Percentiles rank a stretch among this genome's conserved stretches.
phyloP scores from a whole-genome alignment of 352 stramenopile genomes.

The Phytopythium ostracodes region DNA sequence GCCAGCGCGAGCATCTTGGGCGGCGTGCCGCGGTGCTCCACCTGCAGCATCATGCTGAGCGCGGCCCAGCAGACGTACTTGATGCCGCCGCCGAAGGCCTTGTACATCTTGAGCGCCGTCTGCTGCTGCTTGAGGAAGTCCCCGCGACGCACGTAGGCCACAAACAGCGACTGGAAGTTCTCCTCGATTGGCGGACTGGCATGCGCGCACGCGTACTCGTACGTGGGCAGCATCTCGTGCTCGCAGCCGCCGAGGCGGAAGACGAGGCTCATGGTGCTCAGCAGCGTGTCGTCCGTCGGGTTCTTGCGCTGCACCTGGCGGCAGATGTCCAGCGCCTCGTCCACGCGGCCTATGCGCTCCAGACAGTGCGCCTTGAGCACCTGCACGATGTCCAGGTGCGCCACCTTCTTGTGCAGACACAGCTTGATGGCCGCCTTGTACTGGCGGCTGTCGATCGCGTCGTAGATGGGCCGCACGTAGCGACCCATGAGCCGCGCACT shows the following conservation, averaged over 20 bases:
- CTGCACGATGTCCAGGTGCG: constrained; percentile 72
- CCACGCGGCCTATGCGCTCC: constrained; percentile 60
- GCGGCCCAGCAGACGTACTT: constrained; percentile 84
- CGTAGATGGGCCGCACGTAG: constrained; percentile 83
- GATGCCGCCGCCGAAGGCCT: constrained; percentile 50
- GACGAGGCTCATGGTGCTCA: constrained; percentile 84
- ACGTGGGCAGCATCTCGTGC: constrained; percentile 76
- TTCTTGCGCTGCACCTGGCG: constrained; percentile 53
- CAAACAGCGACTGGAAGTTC: constrained; percentile 67
- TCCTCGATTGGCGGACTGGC: constrained; percentile 57
- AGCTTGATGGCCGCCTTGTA: constrained; percentile 85
- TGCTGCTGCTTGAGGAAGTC: constrained; percentile 86
- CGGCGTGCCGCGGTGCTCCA: constrained; percentile 57
- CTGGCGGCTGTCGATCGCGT: constrained; percentile 74
- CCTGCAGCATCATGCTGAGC: constrained; percentile 81
- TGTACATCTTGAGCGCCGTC: constrained; percentile 85
- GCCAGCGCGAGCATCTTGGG: constrained; percentile 73
- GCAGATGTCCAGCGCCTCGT: constrained; percentile 74
- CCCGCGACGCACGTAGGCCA: constrained; percentile 52
- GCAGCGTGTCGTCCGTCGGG: constrained; percentile 77
- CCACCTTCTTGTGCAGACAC: constrained; percentile 76
- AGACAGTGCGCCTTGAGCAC: constrained; percentile 85
- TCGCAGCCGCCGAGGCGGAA: constrained; percentile 70
- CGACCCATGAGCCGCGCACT: constrained; percentile 52
- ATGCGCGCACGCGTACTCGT: constrained; percentile 60